Base-by-base conservation (phyloP, 441 rosid species). In the Croton setiger region DNA sequence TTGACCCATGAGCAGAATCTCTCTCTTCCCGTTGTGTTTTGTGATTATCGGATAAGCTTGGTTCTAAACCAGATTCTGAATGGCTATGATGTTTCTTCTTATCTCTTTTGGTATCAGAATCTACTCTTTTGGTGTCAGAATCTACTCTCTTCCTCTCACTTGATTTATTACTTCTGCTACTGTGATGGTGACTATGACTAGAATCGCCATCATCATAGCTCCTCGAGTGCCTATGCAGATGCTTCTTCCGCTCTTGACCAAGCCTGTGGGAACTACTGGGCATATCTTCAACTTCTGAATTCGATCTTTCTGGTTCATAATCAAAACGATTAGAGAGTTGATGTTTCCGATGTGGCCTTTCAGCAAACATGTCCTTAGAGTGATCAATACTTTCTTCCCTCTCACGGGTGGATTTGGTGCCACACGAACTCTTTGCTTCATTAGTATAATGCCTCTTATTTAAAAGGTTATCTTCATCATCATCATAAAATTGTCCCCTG, bases 231-330 rank as follows among this genome's bases (percentile, higher is more conserved):
- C 63, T 52, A 41, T 61, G 59, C 52, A 54, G 73, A 59, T 66
- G 60, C 52, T 67, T 74, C 49, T 75, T 77, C 76, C 57, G 49
- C 73, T 75, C 77, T 61, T 72, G 74, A 64, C 66, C 66, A 47
- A 51, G 74, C 66, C 75, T 31, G 63, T 64, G 45, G 61, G 79
- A 74, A 71, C 63, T 74, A 78, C 83, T 64, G 33, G 78, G 83
- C 66, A 73, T 33, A 63, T 81, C 75, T 67, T 75, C 84, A 15
- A 72, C 81, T 59, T 78, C 83, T 13, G 85, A 80, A 71, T 70
- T 78, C 58, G 81, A 81, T 63, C 76, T 74, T 69, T 79, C 78
- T 17, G 57, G 68, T 61, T 68, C 75, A 43, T 73, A 67, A 43
- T 73, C 61, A 36, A 48, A 11, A 57, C 55, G 12, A 61, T n/a